Conservation (phyloP, 2,329 filamentous ascomycete species). For the Diaporthe sp. region DNA sequence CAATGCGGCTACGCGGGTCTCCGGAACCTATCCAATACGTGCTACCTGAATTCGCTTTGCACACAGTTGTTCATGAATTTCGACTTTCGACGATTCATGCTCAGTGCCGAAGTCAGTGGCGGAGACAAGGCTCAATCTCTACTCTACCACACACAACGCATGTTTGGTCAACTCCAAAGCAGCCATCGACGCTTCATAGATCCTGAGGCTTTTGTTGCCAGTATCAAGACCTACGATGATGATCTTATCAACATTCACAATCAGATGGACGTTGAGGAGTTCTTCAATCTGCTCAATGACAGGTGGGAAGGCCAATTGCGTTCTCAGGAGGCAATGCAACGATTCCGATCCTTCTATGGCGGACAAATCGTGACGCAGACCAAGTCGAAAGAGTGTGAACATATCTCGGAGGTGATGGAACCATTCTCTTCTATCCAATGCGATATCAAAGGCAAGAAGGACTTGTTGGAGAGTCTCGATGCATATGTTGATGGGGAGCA, state of each 20-base stretch:
- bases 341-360: constrained; percentile 87
- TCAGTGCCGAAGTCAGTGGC: constrained; percentile 73
- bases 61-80: constrained; percentile 98
- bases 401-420: constrained; percentile 92
- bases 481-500: constrained; percentile 97
- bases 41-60: constrained; percentile 95
- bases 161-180: constrained; percentile 91
- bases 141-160: constrained; percentile 81
- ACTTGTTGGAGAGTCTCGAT: constrained; percentile 86
- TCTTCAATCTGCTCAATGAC: constrained; percentile 94
- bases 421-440: constrained; percentile 96
- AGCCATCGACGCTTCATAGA: constrained; percentile 81
- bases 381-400: constrained; percentile 92
- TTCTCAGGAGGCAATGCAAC: constrained; percentile 75
- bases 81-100: constrained; percentile 87
- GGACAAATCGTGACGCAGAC: constrained; percentile 95
- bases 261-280: constrained; percentile 99
- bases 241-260: constrained; percentile 85
- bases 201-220: constrained; percentile 78
- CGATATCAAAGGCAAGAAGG: constrained; percentile 92
- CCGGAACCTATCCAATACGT: constrained; percentile 94
- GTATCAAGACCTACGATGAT: constrained; percentile 87
- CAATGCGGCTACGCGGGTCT: constrained; percentile 88
- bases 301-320: constrained; percentile 88
- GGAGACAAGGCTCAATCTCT: constrained; percentile 73